Conservation (phyloP, 2,329 filamentous ascomycete species). For the Furcasterigmium furcatum region DNA sequence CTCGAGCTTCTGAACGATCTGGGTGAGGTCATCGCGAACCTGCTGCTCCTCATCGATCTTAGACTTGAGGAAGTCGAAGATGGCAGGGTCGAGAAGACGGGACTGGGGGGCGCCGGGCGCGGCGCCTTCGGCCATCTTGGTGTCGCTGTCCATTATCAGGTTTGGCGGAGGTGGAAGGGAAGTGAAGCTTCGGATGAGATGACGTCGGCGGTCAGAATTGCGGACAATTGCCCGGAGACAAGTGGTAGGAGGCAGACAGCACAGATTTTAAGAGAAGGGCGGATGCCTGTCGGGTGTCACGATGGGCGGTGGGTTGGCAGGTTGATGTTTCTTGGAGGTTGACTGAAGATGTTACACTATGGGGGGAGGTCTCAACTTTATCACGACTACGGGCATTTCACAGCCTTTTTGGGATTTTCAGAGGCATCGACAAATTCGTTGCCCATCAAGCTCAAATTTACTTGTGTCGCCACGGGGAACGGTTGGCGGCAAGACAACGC, state of each 20-base stretch:
- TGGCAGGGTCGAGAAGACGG: slow-evolving; percentile 63
- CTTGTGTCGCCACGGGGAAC: too few relatives aligned
- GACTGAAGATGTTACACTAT: too few relatives aligned
- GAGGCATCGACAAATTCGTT: too few relatives aligned
- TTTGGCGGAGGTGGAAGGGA: not conserved
- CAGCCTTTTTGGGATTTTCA: too few relatives aligned
- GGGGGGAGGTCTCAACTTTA: too few relatives aligned
- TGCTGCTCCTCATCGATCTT: slow-evolving; percentile 86
- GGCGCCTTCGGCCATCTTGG: slow-evolving; percentile 10
- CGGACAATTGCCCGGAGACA: too few relatives aligned
- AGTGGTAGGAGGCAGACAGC: too few relatives aligned
- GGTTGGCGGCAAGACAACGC: too few relatives aligned
- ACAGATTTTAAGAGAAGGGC: too few relatives aligned
- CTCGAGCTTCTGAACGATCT: slow-evolving; percentile 78
- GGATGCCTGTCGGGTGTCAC: not conserved
- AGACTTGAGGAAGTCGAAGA: slow-evolving; percentile 83
- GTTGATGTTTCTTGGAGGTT: too few relatives aligned
- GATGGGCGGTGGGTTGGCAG: not conserved
- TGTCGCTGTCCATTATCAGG: slow-evolving; percentile 13
- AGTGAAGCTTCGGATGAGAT: not conserved
- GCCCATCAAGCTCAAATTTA: too few relatives aligned
- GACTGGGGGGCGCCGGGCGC: slow-evolving; percentile 11
- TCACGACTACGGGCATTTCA: too few relatives aligned
- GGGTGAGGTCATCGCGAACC: slow-evolving; percentile 78
- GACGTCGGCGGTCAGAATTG: not conserved